Evolutionary conservation across 164 flowering plant genomes (phyloP), one percentile per base, ranked within the genome.

Genomic region (Liriodendron chinense): DNA sequence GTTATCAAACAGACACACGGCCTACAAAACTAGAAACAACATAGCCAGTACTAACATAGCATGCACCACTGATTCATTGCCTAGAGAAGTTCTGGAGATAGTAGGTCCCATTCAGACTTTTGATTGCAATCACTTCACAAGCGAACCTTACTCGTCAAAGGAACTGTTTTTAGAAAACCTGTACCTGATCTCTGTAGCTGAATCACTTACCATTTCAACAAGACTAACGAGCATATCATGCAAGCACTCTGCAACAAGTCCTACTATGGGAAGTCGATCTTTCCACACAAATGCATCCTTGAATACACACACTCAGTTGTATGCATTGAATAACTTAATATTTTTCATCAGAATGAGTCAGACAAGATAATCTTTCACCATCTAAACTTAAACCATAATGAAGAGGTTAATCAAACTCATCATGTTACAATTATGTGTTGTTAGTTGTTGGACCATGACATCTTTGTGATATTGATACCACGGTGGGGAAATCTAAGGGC

Each of bases 21-120:
- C 7, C 47, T 24, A 64, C 22, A 8, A 28, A 16, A 22, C 43
- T 65, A 22, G 14, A 22, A 25, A 65, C 13, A 65, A 22, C 28
- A 65, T 24, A 65, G 26, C 26, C 28, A 65, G 43, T 24, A 2
- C 68, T 22, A 65, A 14, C 47, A 67, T 28, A 28, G 20, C 47
- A 53, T 53, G 43, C 28, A 53, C 53, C 20, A 34, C 21, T 5
- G 9, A 24, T n/a, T 71, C 62, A 76, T 8, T 21, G 49, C 62
- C 69, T 49, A 48, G 10, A 9, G 14, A 74, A 64, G 47, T 12
- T 78, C 64, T 63, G 48, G 47, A 73, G 72, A 67, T 67, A 72
- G 75, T 48, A 56, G 72, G 68, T 77, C 75, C 72, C 75, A 72
- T 72, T 72, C 22, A 23, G 67, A 68, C 6, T 28, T 43, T 1